Conservation (phyloP, 1,284 basidiomycete species). For the Golubevia sp. region DNA sequence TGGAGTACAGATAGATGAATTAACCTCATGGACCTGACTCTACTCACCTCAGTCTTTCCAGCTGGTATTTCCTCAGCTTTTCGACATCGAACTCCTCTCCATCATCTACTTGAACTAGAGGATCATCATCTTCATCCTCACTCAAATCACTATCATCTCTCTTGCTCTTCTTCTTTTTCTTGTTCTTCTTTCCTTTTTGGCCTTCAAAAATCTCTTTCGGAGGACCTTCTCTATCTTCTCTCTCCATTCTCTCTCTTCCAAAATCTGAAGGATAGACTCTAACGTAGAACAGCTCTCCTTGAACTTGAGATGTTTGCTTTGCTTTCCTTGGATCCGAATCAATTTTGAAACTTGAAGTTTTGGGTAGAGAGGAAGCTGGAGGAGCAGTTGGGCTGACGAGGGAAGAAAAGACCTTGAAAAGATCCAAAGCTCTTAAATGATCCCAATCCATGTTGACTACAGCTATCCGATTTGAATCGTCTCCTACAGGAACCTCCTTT, state of each 20-base stretch:
- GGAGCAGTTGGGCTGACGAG: conserved; percentile 67
- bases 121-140: conserved; percentile 72
- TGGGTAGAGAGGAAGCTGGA: conserved; percentile 59
- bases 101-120: conserved; percentile 63
- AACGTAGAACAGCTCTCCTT: conserved; percentile 18
- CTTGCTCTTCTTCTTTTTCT: conserved; percentile 26
- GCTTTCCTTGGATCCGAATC: too few species aligned
- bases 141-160: conserved; percentile 68
- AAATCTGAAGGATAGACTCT: conserved; percentile 91
- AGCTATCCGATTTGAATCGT: conserved; percentile 72
- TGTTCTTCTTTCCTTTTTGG: conserved; percentile 48
- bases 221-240: conserved; percentile 88
- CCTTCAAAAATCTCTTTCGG: conserved; percentile 79
- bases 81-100: conserved; percentile 72
- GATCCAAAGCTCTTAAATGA: conserved; percentile 83
- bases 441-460: conserved; percentile 99
- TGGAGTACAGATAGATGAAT: not conserved
- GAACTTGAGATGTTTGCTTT: not conserved
- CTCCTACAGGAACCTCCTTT: conserved; percentile 13
- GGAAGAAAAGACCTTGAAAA: conserved; percentile 92
- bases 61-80: conserved; percentile 86
- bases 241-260: conserved; percentile 83
- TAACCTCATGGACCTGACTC: not conserved
- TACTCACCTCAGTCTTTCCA: conserved; percentile 83
- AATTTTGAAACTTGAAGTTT: not conserved